Evolutionary conservation across 2,329 filamentous ascomycete genomes (phyloP).

Genomic region (Periconia digitata): DNA sequence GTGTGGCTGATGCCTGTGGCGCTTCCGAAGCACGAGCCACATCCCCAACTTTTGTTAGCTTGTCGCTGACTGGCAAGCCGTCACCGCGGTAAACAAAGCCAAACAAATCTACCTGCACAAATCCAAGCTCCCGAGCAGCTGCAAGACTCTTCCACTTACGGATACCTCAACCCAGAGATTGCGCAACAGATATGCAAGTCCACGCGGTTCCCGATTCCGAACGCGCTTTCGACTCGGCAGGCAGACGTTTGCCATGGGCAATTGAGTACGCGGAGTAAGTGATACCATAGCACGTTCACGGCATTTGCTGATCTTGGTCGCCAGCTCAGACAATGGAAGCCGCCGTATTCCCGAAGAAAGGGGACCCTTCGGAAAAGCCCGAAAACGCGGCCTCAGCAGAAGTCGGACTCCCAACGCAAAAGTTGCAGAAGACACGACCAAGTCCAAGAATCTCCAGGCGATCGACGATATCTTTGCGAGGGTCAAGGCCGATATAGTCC

Average conservation of each 20-base stretch:
- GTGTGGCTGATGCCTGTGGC: neutral
- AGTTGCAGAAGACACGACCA: conserved; percentile 57
- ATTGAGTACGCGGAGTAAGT: conserved; percentile 64
- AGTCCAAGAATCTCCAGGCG: conserved; percentile 46
- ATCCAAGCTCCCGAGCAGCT: conserved; percentile 4
- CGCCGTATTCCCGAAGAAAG: conserved; percentile 60
- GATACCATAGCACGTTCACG: neutral
- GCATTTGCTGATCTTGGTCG: conserved; percentile 16
- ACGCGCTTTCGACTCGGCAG: conserved; percentile 60
- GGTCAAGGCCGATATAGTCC: conserved; percentile 33
- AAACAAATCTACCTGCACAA: conserved; percentile 2
- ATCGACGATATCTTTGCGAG: conserved; percentile 52
- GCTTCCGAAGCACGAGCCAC: conserved; percentile 13
- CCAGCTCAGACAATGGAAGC: conserved; percentile 47
- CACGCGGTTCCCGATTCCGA: conserved; percentile 66
- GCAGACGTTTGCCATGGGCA: conserved; percentile 63
- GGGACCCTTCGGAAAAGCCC: conserved; percentile 62
- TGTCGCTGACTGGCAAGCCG: conserved; percentile 5
- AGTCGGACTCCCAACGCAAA: conserved; percentile 61
- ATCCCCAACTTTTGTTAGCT: conserved; percentile 1
- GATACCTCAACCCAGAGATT: neutral
- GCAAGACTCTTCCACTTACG: conserved; percentile 6
- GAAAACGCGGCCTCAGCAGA: conserved; percentile 50
- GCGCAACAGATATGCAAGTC: conserved; percentile 58
- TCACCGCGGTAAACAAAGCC: conserved; percentile 32